Base-by-base conservation (phyloP, 1,139 yeast genomes). In the Pichia sp. region DNA sequence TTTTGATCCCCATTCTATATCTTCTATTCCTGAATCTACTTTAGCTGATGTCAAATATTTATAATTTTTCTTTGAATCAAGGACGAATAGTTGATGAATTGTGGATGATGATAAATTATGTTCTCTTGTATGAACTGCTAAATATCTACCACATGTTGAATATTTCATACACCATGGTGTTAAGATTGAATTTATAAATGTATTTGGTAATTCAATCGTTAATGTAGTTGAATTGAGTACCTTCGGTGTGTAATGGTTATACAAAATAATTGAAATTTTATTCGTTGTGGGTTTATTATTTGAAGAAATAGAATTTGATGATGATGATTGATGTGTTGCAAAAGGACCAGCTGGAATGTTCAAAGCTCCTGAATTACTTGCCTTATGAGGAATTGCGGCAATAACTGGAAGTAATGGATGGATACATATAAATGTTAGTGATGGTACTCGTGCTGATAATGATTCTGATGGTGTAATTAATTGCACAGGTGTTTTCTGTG, bases 61-160 rank as follows among this genome's bases (percentile, higher is more conserved):
- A 28, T 52, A 52, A 11, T 50, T 36, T 4, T 47, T 30, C 13
- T 42, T 27, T 7, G 44, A 31, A 47, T 54, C 49, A 2, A 52
- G 45, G 11, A 56, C 19, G 11, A 38, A 47, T 2, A 56, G 10
- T 13, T 45, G 42, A 27, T 49, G 39, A 14, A n/a, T 27, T 6
- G 43, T 27, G 9, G 38, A 34, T 11, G 11, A 22, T 8, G 7
- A 6, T 11, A 47, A 44, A n/a, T 8, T 29, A 18, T 31, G 44
- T 2, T 52, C 25, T 44, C 49, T 43, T 10, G 54, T 39, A 34
- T 51, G 49, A 16, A 53, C 16, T 9, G 49, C 53, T 27, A 56
- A 30, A 18, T 42, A 48, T 9, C 47, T 43, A 7, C 58, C 58
- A 34, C 49, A 39, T 18, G 30, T 27, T 22, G 59, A 56, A 29